These are phyloP conservation scores for Penicillium taxi DNA, from an alignment of 495 filamentous ascomycete species.

Conservation along the genomic window DNA sequence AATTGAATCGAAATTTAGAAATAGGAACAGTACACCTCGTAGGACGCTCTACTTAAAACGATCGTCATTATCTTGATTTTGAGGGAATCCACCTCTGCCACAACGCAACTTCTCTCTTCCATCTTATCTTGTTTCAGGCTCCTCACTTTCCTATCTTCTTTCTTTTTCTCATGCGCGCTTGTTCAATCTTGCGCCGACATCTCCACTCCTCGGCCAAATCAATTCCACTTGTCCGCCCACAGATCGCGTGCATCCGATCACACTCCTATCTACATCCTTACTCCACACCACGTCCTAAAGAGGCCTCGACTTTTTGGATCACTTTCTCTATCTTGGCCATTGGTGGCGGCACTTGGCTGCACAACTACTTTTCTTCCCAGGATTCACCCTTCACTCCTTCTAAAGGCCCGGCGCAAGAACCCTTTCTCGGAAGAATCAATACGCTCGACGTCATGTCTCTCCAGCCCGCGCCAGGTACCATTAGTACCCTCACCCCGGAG, in stretches of 20 bases:
- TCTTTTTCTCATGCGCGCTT: conserved; percentile 28
- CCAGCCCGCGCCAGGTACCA: conserved; percentile 59
- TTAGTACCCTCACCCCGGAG: conserved; percentile 79
- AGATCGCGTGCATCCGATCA: conserved; percentile 20
- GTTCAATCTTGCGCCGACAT: conserved; percentile 25
- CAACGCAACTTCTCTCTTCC: not conserved
- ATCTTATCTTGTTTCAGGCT: conserved; percentile 9
- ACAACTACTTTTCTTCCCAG: conserved; percentile 22
- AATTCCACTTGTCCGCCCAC: conserved; percentile 20
- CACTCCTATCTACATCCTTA: conserved; percentile 17
- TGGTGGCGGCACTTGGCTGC: conserved; percentile 31
- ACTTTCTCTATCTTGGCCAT: conserved; percentile 26
- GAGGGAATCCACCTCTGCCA: conserved; percentile 9
- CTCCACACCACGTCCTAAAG: conserved; percentile 19
- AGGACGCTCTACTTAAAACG: too few relatives aligned
- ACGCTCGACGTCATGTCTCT: conserved; percentile 34
- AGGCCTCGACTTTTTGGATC: conserved; percentile 37
- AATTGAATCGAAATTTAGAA: too few relatives aligned
- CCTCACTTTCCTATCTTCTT: conserved; percentile 4
- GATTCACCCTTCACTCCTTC: not conserved
- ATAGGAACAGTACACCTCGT: too few relatives aligned
- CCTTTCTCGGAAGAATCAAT: conserved; percentile 35
- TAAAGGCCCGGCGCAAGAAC: conserved; percentile 14
- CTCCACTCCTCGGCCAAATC: conserved; percentile 28
- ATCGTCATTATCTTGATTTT: conserved; percentile 3